A percentile compares a stretch with the other conserved stretches of the same genome.
Evolutionary conservation across 108 stramenopile species (phyloP).

Genomic region (Poteriospumella lacustris): DNA sequence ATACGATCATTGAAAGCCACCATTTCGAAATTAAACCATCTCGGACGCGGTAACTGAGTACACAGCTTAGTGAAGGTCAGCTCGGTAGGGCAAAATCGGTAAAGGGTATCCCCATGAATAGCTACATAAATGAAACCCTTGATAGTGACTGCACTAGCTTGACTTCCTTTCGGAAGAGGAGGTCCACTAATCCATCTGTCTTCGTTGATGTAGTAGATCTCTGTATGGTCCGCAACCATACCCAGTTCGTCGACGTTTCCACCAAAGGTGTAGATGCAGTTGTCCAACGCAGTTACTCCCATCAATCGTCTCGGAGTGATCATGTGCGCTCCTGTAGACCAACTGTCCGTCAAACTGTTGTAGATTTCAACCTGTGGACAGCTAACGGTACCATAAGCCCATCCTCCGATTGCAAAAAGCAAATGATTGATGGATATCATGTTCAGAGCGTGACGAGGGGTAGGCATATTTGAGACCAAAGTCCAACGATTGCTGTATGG

Average conservation of each 20-base stretch:
- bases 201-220: neutral
- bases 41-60: neutral
- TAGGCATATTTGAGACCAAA: neutral
- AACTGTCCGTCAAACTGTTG: neutral
- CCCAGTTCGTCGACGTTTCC: neutral
- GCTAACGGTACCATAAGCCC: neutral
- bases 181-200: neutral
- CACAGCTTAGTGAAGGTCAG: neutral
- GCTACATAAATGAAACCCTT: neutral
- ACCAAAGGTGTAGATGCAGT: neutral
- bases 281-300: neutral
- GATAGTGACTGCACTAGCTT: slow-evolving; percentile 3
- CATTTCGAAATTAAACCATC: slow-evolving; percentile 2
- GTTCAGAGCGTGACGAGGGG: neutral
- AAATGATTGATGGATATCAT: neutral
- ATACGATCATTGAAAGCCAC: neutral
- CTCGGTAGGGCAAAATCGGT: neutral
- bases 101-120: neutral
- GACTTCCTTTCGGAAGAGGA: neutral
- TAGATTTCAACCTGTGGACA: neutral
- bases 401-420: slow-evolving; percentile 10
- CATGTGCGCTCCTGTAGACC: neutral
- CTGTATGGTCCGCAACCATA: neutral
- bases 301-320: neutral
- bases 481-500: neutral